Conservation (phyloP, 495 filamentous ascomycete species). For the Cladorrhinum samala region DNA sequence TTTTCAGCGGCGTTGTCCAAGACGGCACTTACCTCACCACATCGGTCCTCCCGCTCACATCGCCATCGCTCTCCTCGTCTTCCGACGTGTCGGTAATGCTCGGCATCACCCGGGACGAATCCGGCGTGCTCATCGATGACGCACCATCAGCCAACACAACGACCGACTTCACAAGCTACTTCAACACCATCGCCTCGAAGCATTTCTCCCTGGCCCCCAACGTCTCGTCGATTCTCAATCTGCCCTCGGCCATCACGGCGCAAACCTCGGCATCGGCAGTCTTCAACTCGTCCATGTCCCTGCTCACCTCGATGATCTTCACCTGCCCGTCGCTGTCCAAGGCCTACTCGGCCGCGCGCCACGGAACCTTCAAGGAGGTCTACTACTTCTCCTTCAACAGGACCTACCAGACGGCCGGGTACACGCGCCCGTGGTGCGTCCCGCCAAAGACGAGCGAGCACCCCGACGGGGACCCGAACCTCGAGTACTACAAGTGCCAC, state of each 20-base stretch:
- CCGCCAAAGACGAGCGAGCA: constrained; percentile 20
- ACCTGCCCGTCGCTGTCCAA: constrained; percentile 34
- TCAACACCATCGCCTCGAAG: constrained; percentile 9
- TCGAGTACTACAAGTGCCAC: constrained; percentile 44
- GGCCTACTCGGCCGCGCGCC: constrained; percentile 24
- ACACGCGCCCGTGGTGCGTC: constrained; percentile 34
- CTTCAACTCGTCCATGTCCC: constrained; percentile 20
- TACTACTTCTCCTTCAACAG: constrained; percentile 41
- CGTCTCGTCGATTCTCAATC: constrained; percentile 19
- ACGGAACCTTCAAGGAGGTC: constrained; percentile 22
- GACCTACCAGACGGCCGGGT: constrained; percentile 37
- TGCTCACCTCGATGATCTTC: constrained; percentile 35
- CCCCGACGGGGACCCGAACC: constrained; percentile 33
- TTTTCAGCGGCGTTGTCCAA: constrained; percentile 18
- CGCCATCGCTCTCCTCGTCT: constrained; percentile 11
- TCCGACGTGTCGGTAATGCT: constrained; percentile 28
- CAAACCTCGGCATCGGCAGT: constrained; percentile 20
- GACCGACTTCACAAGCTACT: constrained; percentile 14
- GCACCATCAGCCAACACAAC: constrained; percentile 10
- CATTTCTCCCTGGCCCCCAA: constrained; percentile 20
- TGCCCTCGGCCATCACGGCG: background rate
- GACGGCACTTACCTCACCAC: constrained; percentile 33
- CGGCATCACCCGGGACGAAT: constrained; percentile 39
- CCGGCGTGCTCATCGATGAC: constrained; percentile 27
- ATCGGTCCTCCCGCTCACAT: constrained; percentile 24